phyloP scores from a whole-genome alignment of 225 moss, liverwort and hornwort genomes.

The Thuidium tamariscinum region DNA sequence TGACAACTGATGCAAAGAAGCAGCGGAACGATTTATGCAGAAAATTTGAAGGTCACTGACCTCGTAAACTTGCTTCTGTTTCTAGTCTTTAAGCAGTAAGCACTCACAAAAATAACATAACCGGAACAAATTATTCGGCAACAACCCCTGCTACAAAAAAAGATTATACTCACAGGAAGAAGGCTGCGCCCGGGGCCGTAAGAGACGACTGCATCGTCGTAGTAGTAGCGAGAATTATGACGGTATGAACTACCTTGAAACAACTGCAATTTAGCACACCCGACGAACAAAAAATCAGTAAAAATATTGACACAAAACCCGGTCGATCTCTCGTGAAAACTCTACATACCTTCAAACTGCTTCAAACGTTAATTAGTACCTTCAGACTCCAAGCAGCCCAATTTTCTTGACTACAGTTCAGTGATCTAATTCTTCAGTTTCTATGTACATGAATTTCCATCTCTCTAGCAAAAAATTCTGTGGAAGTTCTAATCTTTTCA shows the following conservation, averaged over 20 bases:
- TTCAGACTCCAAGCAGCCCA: neutral
- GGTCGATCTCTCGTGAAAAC: neutral
- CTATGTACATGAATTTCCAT: neutral
- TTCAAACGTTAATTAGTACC: neutral
- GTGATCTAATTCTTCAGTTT: neutral
- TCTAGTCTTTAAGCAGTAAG: neutral
- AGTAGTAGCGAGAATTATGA: conserved; percentile 30
- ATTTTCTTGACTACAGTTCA: neutral
- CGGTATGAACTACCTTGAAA: conserved; percentile 40
- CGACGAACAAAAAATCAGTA: neutral
- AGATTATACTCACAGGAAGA: conserved; percentile 22
- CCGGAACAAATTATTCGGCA: neutral
- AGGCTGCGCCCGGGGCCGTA: conserved; percentile 34
- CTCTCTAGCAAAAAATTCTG: neutral
- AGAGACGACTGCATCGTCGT: conserved; percentile 42
- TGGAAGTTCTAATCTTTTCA: neutral
- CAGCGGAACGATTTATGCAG: too few relatives aligned
- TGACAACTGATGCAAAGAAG: neutral
- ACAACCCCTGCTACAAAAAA: neutral
- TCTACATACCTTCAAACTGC: neutral
- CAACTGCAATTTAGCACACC: conserved; percentile 12
- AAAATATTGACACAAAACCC: neutral
- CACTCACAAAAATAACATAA: neutral
- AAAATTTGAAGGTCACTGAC: too few relatives aligned
- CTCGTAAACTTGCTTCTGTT: neutral